Evolutionary conservation across 176 grass and related monocot species (phyloP).

Genomic region (Rhynchospora tenuis): DNA sequence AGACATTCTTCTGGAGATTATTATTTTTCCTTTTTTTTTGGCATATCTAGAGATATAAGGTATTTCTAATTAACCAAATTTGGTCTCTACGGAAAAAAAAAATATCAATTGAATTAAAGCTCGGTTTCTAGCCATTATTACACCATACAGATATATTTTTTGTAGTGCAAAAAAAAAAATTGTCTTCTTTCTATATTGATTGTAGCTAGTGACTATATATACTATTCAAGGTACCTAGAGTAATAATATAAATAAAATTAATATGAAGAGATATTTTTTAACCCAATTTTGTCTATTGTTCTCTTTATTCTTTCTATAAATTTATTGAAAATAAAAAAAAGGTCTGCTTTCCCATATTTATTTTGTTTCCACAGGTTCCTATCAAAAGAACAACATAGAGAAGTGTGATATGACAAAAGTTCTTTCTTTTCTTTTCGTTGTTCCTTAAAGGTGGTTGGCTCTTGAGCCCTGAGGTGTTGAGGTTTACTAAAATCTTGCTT

Average conservation of each 20-base stretch:
- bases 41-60: no score
- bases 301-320: neutral
- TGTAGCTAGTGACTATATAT: neutral
- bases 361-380: neutral
- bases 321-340: neutral
- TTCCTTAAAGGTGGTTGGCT: conserved; percentile 18
- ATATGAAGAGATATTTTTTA: neutral
- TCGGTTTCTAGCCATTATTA: neutral
- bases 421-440: neutral
- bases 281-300: neutral
- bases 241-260: neutral
- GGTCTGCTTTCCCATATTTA: neutral
- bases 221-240: neutral
- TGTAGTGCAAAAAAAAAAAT: neutral
- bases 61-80: no score
- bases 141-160: neutral
- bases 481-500: neutral
- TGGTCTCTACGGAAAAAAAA: no score
- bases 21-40: no score
- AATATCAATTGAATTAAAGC: neutral
- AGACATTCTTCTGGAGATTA: neutral
- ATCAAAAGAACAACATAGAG: conserved; percentile 13
- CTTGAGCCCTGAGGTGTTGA: conserved; percentile 21
- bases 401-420: conserved; percentile 14
- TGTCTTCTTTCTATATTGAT: neutral